Evolutionary conservation across 2,329 filamentous ascomycete genomes (phyloP).

Genomic region (Arthrobotrys entomopaga): DNA sequence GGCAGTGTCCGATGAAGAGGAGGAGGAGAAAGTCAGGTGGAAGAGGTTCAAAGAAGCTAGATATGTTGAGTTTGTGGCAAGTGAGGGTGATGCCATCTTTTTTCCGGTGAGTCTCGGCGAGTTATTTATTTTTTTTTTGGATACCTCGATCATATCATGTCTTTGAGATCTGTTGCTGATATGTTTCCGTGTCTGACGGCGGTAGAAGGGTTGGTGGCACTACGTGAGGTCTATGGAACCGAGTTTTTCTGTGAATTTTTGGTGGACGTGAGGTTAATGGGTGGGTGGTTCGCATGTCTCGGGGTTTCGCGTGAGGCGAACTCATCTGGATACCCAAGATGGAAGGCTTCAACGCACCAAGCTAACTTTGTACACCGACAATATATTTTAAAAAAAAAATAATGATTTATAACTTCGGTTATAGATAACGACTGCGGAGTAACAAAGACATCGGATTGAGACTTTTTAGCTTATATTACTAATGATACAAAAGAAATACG

Average conservation of each 20-base stretch:
- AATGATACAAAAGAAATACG: no score
- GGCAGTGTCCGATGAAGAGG: constrained; percentile 25
- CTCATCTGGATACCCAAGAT: no score
- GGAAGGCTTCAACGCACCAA: no score
- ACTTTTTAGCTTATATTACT: no score
- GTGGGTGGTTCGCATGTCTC: background rate
- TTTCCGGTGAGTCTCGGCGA: constrained; percentile 71
- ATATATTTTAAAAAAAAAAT: no score
- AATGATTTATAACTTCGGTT: no score
- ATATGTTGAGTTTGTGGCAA: constrained; percentile 81
- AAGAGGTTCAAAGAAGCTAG: constrained; percentile 69
- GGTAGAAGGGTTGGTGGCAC: constrained; percentile 85
- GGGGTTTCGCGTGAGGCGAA: background rate
- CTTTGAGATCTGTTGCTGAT: background rate
- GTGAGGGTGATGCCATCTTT: constrained; percentile 84
- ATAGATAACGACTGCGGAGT: no score
- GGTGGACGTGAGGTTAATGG: constrained; percentile 70
- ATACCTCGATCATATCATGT: background rate
- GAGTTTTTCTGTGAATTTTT: constrained; percentile 96
- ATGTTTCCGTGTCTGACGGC: background rate
- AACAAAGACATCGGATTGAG: no score
- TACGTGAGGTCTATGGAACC: constrained; percentile 86
- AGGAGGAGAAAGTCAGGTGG: constrained; percentile 57
- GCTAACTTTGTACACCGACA: no score
- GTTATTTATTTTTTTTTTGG: background rate